Evolutionary conservation across 306 rosid genomes (phyloP), one percentile per base, ranked within the genome.

Genomic region (Argentina anserina): DNA sequence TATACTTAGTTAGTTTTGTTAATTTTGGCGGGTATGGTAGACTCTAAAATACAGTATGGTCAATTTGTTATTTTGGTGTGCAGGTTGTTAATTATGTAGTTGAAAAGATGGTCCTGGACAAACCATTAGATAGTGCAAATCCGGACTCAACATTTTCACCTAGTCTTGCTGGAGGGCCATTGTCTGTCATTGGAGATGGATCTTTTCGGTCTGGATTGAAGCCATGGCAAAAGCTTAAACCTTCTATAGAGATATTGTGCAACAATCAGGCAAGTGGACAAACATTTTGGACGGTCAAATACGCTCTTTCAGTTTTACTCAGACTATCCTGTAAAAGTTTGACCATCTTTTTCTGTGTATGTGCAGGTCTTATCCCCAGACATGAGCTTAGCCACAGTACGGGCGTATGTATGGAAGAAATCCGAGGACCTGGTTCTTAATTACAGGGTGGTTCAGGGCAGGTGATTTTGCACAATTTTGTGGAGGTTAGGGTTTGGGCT

Each of bases 341-440:
- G 36, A 40, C 23, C 29, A 26, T 39, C 18, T 41, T 59, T 45
- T 17, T 7, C n/a, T 62, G 18, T 62, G 65, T 29, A 46, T 71
- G 75, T 78, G 26, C 87, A 95, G 99, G 97, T 86, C 36, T 81
- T 95, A 84, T 76, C 90, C 58, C 96, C 97, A 55, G 97, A 91
- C 9, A 80, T 91, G 96, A 95, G 97, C 82, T 83, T 95, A 80
- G 99, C 99, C 81, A 95, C 99, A 17, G 97, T 90, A 70, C 85
- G 96, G 65, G 81, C 94, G 81, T 95, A 95, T 79, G 76, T 95
- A 75, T 95, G 99, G 99, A 95, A 91, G 90, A 95, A 95, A 87
- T 7, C 91, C 17, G 99, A 95, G 42, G 99, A 95, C 79, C 81
- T 95, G 50, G 69, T 91, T 81, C 86, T 95, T 80, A 90, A 95